Evolutionary conservation across 2,329 filamentous ascomycete genomes (phyloP), one percentile per base, ranked within the genome.

Genomic region (Clonostachys chloroleuca): DNA sequence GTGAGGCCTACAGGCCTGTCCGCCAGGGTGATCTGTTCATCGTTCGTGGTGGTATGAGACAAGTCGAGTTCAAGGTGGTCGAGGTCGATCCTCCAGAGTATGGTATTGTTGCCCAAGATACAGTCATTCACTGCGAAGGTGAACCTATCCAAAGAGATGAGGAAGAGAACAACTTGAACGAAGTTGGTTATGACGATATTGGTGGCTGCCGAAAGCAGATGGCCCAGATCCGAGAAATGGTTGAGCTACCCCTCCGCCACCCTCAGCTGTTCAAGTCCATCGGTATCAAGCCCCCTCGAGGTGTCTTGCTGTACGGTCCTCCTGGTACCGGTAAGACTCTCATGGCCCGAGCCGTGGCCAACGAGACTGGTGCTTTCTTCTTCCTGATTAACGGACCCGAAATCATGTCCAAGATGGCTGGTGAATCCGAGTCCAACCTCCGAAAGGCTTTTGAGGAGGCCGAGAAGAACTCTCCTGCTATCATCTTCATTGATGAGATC

Each of bases 381-480:
- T 97, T 99, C 84, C 75, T 97, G 54, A 97, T 99, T 82, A 97
- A 97, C 73, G 92, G 94, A 55, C 94, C 94, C 45, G 94, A 97
- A 70, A 97, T 99, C 76, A 97, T 99, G 94, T 96, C 92, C 50
- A 97, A 97, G 83, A 97, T 97, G 94, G 94, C 94, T 50, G 94
- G 94, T 82, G 94, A 99, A 73, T 97, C 94, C 50, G 94, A 97
- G 71, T 97, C 92, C 50, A 97, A 97, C 70, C 73, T 99, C 57
- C 87, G 94, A 61, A 97, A 97, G 75, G 94, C 94, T n/a, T 99
- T 99, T 61, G 94, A 97, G 70, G 94, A 97, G 76, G 94, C 94
- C 40, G 92, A 97, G 78, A 97, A 97, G 85, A 97, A 97, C 77
- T 96, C 92, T 0, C 94, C 94, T 13, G 92, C 94, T 49, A 97